Base-by-base conservation (phyloP, 352 stramenopile species). In the Globisporangium camurandrum region DNA sequence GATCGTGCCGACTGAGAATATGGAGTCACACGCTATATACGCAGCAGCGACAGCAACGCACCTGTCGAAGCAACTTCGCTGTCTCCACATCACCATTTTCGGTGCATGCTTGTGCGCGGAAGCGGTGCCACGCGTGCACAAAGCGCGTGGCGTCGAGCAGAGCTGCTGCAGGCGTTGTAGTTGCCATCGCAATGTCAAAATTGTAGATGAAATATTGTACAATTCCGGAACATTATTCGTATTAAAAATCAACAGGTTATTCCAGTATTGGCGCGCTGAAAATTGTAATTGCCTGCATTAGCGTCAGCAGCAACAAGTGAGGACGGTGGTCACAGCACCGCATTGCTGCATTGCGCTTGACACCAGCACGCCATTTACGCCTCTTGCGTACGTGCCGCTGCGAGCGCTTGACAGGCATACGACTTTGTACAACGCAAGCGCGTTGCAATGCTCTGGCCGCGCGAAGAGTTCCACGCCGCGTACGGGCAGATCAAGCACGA, bases 401-500 rank as follows among this genome's bases (percentile, higher is more conserved):
- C n/a, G n/a, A n/a, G n/a, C 33, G 33, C 14, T 38, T 16, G 33
- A 38, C 33, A 16, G 1, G 11, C 9, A 4, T 16, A 16, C n/a
- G 33, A 38, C 33, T 38, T n/a, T n/a, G n/a, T n/a, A n/a, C n/a
- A n/a, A n/a, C n/a, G n/a, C n/a, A n/a, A n/a, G n/a, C n/a, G n/a
- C 33, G 33, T 4, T 16, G n/a, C 31, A 36, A 91, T 93, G 78
- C 63, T 89, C 51, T 90, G 83, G 78, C 79, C 80, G n/a, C 77
- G 78, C 31, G 81, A 93, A 37, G 77, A 93, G 53, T 93, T 95
- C 64, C 69, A 87, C 59, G 75, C 76, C 20, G 82, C 79, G 48
- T 95, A 92, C 57, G 69, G 69, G 20, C 81, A 92, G 56, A 86
- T 95, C 28, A 85, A 89, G 59, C 67, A 86, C 51, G 72, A 87